Conservation (phyloP, 768 basidiomycete genomes). For the Leccinum ochraceum region DNA sequence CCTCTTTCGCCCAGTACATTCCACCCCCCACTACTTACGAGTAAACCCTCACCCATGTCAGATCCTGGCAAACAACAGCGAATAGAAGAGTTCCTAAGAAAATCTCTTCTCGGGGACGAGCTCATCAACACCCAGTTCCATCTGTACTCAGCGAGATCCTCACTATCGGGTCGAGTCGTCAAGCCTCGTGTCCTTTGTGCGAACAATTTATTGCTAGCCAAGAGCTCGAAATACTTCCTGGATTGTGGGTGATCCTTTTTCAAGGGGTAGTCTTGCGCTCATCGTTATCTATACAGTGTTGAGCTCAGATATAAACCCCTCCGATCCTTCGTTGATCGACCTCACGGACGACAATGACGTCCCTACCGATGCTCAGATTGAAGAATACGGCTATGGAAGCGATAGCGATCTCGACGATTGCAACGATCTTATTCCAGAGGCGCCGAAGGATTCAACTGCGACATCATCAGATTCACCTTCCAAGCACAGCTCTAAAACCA, state of each 20-base stretch:
- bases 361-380: conserved; percentile 5
- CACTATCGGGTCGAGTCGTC: conserved; percentile 6
- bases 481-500: background rate
- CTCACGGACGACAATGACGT: conserved; percentile 16
- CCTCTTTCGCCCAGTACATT: background rate
- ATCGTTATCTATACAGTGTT: conserved; percentile 11
- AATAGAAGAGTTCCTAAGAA: conserved; percentile 25
- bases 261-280: background rate
- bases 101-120: conserved; percentile 29
- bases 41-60: conserved; percentile 9
- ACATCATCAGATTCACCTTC: background rate
- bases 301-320: conserved; percentile 11
- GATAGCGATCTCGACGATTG: conserved; percentile 39
- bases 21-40: background rate
- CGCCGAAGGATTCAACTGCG: background rate
- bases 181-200: conserved; percentile 28
- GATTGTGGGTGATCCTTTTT: conserved; percentile 17
- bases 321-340: conserved; percentile 15
- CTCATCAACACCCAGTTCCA: conserved; percentile 35
- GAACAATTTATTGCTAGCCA: conserved; percentile 29
- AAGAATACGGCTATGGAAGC: conserved; percentile 33
- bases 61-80: conserved; percentile 11
- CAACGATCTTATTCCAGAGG: conserved; percentile 1
- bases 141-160: conserved; percentile 27
- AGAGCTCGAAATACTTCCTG: conserved; percentile 32